Percentiles rank a stretch among this genome's conserved stretches.
phyloP scores from a whole-genome alignment of 495 filamentous ascomycete genomes.

The Neurospora sp. region DNA sequence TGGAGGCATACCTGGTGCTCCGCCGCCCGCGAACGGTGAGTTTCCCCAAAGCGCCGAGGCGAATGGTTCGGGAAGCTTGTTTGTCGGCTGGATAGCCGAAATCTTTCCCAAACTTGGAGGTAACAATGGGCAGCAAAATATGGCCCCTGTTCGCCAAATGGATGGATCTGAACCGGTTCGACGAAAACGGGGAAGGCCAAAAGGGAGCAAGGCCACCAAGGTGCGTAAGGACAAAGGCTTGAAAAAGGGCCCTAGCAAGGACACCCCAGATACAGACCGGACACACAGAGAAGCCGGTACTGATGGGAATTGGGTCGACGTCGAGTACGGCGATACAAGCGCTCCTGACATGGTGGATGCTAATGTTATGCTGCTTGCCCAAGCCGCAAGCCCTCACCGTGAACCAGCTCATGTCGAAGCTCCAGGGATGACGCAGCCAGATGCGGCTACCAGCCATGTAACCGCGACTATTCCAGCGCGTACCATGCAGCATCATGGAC shows the following conservation, averaged over 20 bases:
- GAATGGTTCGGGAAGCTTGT: slow-evolving; percentile 44
- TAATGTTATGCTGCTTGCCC: slow-evolving; percentile 19
- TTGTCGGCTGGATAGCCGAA: slow-evolving; percentile 49
- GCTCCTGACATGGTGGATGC: slow-evolving; percentile 15
- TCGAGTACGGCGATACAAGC: slow-evolving; percentile 12
- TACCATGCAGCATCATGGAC: background rate
- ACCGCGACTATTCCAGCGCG: background rate
- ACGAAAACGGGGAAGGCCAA: slow-evolving; percentile 40
- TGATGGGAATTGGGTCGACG: slow-evolving; percentile 22
- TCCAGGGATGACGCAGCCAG: background rate
- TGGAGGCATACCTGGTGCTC: slow-evolving; percentile 46
- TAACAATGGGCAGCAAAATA: slow-evolving; percentile 10
- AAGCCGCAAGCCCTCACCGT: slow-evolving; percentile 10
- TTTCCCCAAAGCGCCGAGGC: slow-evolving; percentile 45
- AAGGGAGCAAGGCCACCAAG: slow-evolving; percentile 42
- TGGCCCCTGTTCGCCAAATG: slow-evolving; percentile 15
- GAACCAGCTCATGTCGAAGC: background rate
- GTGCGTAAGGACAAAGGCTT: slow-evolving; percentile 40
- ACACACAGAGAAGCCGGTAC: background rate
- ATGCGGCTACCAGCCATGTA: background rate
- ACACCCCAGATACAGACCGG: background rate
- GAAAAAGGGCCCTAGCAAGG: slow-evolving; percentile 31
- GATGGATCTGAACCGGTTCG: slow-evolving; percentile 17
- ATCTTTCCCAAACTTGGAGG: slow-evolving; percentile 42
- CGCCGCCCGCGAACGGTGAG: slow-evolving; percentile 38